Base-by-base conservation (phyloP, 352 stramenopile genomes). In the Phytophthora pistaciae region DNA sequence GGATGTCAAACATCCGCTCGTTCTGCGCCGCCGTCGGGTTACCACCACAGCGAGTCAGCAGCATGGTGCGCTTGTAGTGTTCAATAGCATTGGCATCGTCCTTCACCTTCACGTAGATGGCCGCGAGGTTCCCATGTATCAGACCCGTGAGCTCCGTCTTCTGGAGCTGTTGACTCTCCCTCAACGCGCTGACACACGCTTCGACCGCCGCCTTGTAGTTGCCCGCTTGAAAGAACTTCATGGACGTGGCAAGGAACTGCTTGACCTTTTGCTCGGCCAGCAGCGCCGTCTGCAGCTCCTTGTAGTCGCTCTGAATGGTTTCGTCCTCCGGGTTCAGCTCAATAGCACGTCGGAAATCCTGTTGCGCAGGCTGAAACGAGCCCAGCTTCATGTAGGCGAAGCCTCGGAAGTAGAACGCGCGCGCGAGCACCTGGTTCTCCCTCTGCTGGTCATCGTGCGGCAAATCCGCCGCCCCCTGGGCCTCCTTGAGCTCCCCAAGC, bases 81-180 rank as follows among this genome's bases (percentile, higher is more conserved):
- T 87, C 77, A 46, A 91, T 85, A 6, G 86, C 86, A 36, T 85
- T 82, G 23, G 77, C 66, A 52, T 91, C 78, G 66, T 89, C 76
- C 21, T 87, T 81, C 36, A 79, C 67, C 33, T 88, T 86, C 14
- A 77, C 66, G 53, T 90, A 88, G 11, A 83, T 85, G 1, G 84
- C 77, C 5, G 85, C 85, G 14, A 93, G 59, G 60, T 93, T 91
- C 29, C 82, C 79, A 65, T 93, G 85, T 27, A 93, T 85, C 23
- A 91, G 44, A 11, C 80, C 83, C 44, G 79, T 91, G n/a, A 89
- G 79, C 46, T 91, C 85, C 63, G 81, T 79, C 40, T 87, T 88
- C 33, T 82, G 68, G n/a, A 93, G 72, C 44, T 74, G 23, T 25
- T 91, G 77, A 18, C 75, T 80, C 60, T 88, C 83, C 18, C 74